These are phyloP conservation scores for Hypoxylon rickii DNA, from an alignment of 495 filamentous ascomycete genomes.

Conservation along the genomic window DNA sequence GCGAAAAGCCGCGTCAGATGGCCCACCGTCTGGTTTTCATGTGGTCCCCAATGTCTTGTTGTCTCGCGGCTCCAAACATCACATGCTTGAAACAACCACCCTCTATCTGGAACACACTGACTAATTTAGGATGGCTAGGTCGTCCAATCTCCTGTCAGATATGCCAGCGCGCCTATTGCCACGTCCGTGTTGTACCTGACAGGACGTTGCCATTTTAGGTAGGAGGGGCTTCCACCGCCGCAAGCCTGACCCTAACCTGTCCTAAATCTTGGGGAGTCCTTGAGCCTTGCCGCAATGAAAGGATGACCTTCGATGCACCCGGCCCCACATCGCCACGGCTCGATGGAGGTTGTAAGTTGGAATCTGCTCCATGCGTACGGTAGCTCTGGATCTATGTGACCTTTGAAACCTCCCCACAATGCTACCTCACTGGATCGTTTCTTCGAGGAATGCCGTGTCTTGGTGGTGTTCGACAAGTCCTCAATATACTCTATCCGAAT, in stretches of 20 bases:
- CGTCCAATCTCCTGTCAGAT: conserved; percentile 25
- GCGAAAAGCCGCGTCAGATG: conserved; percentile 31
- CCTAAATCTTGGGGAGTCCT: no score
- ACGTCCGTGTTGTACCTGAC: conserved; percentile 38
- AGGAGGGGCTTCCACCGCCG: conserved; percentile 30
- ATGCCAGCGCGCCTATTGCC: conserved; percentile 20
- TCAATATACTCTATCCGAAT: conserved; percentile 21
- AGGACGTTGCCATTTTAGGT: conserved; percentile 34
- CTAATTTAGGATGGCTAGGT: conserved; percentile 29
- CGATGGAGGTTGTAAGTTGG: conserved; percentile 9
- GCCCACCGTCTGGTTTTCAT: conserved; percentile 28
- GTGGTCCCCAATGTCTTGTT: conserved; percentile 28
- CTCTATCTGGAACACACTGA: conserved; percentile 35
- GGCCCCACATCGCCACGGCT: conserved; percentile 15
- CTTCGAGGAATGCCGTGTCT: conserved; percentile 33
- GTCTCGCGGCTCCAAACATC: conserved; percentile 38
- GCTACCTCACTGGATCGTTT: conserved; percentile 35
- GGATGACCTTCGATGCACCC: conserved; percentile 29
- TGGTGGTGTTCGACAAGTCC: conserved; percentile 23
- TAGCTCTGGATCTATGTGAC: conserved; percentile 16
- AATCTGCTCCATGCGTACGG: conserved; percentile 1
- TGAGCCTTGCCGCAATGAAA: conserved; percentile 24
- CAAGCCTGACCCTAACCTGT: conserved; percentile 20
- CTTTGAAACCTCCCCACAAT: conserved; percentile 26
- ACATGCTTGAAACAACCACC: conserved; percentile 36